Percentiles rank a stretch among this genome's conserved stretches.
phyloP scores from a whole-genome alignment of 108 stramenopile genomes.

The Skeletonema menzelii region DNA sequence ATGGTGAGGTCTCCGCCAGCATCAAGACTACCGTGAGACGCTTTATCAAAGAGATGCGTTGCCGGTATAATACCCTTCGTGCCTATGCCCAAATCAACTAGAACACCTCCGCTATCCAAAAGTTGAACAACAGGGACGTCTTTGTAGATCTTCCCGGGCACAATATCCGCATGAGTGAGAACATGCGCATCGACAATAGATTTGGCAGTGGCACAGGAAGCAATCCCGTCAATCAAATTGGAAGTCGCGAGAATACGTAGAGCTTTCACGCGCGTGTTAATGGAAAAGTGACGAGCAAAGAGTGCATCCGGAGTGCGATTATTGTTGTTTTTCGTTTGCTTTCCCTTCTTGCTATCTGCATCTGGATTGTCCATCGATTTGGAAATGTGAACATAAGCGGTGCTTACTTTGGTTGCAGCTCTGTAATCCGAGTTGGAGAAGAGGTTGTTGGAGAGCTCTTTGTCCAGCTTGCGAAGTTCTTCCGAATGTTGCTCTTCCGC shows the following conservation, averaged over 20 bases:
- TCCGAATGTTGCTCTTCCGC: constrained; percentile 2
- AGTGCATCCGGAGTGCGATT: constrained; percentile 50
- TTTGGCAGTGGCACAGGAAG: constrained; percentile 74
- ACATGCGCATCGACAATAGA: constrained; percentile 77
- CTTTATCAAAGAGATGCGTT: constrained; percentile 66
- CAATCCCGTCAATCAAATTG: constrained; percentile 76
- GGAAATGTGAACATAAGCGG: constrained; percentile 87
- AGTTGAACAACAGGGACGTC: constrained; percentile 69
- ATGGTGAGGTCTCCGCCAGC: constrained; percentile 24
- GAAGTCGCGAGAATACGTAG: constrained; percentile 73
- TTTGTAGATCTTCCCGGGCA: constrained; percentile 67
- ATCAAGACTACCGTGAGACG: constrained; percentile 40
- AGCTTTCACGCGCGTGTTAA: constrained; percentile 55
- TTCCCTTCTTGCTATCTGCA: constrained; percentile 26
- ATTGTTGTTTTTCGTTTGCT: constrained; percentile 12
- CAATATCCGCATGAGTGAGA: constrained; percentile 74
- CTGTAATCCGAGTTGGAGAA: constrained; percentile 49
- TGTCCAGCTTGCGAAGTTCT: constrained; percentile 20
- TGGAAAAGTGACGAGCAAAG: constrained; percentile 78
- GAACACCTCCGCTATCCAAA: constrained; percentile 60
- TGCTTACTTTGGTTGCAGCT: constrained; percentile 47
- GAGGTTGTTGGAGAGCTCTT: constrained; percentile 46
- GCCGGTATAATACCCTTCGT: constrained; percentile 72
- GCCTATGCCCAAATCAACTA: constrained; percentile 73
- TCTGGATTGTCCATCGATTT: constrained; percentile 73